Base-by-base conservation (phyloP, 495 filamentous ascomycete genomes). In the Poronia punctata region DNA sequence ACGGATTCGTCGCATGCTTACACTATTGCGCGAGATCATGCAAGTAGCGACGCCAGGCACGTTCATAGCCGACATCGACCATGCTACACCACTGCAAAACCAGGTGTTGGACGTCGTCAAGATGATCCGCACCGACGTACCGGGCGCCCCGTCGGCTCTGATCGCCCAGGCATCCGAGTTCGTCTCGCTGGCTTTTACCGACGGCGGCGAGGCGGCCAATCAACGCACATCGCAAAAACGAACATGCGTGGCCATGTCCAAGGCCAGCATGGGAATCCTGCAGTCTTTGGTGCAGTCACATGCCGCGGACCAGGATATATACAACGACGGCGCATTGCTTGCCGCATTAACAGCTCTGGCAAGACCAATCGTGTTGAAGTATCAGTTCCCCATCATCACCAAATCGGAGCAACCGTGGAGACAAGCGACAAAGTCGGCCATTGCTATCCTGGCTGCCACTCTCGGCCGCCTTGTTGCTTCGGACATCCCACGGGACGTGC, bases 191-290 rank as follows among this genome's bases (percentile, higher is more conserved):
- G 76, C 86, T 3, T 86, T 83, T 54, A 54, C 60, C 4, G 55
- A 59, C 26, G 54, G 56, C 5, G 45, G 59, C 19, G 22, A 52
- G 3, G 46, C 54, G 32, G 49, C 55, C 10, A 48, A 31, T 15
- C 54, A 59, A 37, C 62, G 59, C 3, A 48, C 49, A 4, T 34
- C 59, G 2, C 59, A 62, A 40, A 75, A 69, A 45, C 80, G 83
- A 2, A 88, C 85, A 1, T 96, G 84, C 54, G 77, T 98, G 34
- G 88, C 92, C 12, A 75, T 97, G 52, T 88, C 88, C 0, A 86
- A 82, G 54, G 71, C 77, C 15, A 72, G 80, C 31, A 92, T 93
- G 65, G 67, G 71, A 11, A 69, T 88, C 23, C 58, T 90, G 0
- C 70, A 81, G 49, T 68, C 64, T 35, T 71, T 90, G 19, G 64